These are phyloP conservation scores for Firmiana major DNA, from an alignment of 345 rosid genomes.

Conservation along the genomic window DNA sequence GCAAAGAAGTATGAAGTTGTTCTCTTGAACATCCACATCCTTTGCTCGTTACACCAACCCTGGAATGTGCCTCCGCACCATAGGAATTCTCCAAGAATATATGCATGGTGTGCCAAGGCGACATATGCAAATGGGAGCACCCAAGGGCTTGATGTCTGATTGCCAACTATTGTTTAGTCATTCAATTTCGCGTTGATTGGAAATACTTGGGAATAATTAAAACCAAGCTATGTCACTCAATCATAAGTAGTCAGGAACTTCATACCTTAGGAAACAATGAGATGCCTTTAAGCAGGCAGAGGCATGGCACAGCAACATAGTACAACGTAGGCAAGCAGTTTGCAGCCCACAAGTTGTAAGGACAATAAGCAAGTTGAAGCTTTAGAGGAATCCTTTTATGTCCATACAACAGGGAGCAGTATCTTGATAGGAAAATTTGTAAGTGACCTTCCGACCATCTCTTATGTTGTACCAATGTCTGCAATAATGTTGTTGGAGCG, in stretches of 20 bases:
- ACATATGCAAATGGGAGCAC: conserved; percentile 53
- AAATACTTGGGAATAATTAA: too few relatives aligned
- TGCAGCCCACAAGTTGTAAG: conserved; percentile 7
- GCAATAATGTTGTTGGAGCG: conserved; percentile 29
- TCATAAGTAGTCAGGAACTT: neutral
- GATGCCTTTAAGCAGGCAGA: conserved; percentile 34
- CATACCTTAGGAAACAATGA: conserved; percentile 41
- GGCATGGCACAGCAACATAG: conserved; percentile 40
- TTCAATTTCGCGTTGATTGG: too few relatives aligned
- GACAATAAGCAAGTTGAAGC: neutral
- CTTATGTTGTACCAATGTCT: neutral
- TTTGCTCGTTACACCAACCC: conserved; percentile 84
- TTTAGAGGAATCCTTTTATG: conserved; percentile 3
- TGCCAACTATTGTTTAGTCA: too few relatives aligned
- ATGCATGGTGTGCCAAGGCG: conserved; percentile 23
- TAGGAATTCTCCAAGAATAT: conserved; percentile 51
- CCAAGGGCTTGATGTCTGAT: conserved; percentile 47
- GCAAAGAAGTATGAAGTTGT: conserved; percentile 66
- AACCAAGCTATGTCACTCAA: too few relatives aligned
- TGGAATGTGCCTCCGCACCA: conserved; percentile 52
- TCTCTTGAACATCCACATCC: conserved; percentile 73
- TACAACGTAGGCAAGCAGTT: conserved; percentile 29
- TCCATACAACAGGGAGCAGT: neutral
- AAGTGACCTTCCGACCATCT: neutral
- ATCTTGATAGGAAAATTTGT: neutral